phyloP scores from a whole-genome alignment of 1,139 yeast genomes.

The Yamadazyma triangularis region DNA sequence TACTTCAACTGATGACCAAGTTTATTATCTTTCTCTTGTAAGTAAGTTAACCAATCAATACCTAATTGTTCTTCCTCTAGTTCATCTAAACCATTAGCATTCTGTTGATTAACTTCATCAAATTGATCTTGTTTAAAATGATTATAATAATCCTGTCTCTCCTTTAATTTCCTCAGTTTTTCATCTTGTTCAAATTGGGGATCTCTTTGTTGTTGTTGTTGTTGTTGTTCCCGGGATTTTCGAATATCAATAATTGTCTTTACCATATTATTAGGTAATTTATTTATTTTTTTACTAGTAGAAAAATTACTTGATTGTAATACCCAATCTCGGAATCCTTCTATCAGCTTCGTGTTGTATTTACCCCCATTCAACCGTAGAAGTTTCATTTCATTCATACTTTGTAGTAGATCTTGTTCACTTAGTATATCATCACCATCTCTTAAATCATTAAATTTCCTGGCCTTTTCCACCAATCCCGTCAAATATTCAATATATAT shows the following conservation, averaged over 20 bases:
- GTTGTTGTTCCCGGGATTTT: constrained; percentile 25
- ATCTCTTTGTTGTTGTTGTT: constrained; percentile 2
- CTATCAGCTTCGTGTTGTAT: constrained; percentile 37
- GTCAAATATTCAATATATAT: constrained; percentile 52
- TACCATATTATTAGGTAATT: constrained; percentile 28
- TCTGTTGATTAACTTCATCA: constrained; percentile 14
- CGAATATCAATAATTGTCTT: constrained; percentile 38
- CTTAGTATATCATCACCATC: constrained; percentile 23
- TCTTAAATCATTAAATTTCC: constrained; percentile 16
- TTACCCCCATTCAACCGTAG: constrained; percentile 18
- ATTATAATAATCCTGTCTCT: constrained; percentile 38
- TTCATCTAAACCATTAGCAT: constrained; percentile 20
- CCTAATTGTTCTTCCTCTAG: constrained; percentile 31
- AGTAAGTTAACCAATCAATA: constrained; percentile 37
- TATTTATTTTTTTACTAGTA: constrained; percentile 23
- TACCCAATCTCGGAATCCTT: constrained; percentile 34
- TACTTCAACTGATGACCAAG: constrained; percentile 40
- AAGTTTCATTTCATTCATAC: constrained; percentile 52
- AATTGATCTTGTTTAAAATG: constrained; percentile 20
- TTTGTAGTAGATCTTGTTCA: constrained; percentile 57
- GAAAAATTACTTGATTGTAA: constrained; percentile 24
- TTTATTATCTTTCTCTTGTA: constrained; percentile 41
- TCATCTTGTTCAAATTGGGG: constrained; percentile 25
- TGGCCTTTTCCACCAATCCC: constrained; percentile 40
- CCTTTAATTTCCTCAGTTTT: constrained; percentile 19